Base-by-base conservation (phyloP, 257 asterid genomes). In the Rubia yunnanensis region DNA sequence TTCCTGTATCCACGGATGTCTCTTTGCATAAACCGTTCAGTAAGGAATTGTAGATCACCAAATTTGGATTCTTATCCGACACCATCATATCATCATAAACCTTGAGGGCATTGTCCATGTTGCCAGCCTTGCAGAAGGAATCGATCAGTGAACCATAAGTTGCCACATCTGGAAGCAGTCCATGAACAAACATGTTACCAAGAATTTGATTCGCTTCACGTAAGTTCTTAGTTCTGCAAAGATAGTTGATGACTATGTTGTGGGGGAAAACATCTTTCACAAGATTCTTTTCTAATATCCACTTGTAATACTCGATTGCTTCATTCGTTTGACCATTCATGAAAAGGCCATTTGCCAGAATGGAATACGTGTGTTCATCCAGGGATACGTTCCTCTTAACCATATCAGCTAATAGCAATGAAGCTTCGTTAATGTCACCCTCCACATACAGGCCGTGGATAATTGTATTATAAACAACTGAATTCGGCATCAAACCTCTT, bases 61-160 rank as follows among this genome's bases (percentile, higher is more conserved):
- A 27, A 74, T 84, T 84, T 20, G 98, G 87, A 64, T 66, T 63
- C 76, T 79, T 82, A 60, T 64, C 71, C 46, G 58, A 55, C 72
- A 74, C 77, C 57, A 81, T 57, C 90, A 88, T 82, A 74, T 81
- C 86, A 5, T 53, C 59, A 63, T 86, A 88, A 46, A 75, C 71
- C 73, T 69, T 44, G 22, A 83, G 39, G 18, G 95, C 95, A 35
- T 36, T 73, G 65, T 63, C 77, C 23, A 65, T 48, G 60, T 78
- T 48, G 5, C 88, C 77, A 23, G 55, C 72, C 65, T 86, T 88
- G 79, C 84, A 84, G 50, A 71, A 80, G n/a, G 88, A 83, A 55
- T 84, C 79, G 32, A 91, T 84, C 75, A 91, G 55, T 49, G 96
- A 78, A 58, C 89, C 94, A 60, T 86, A 88, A 0, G 91, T 88